Conservation (phyloP, 1,284 basidiomycete genomes). For the Ganoderma multipileum region DNA sequence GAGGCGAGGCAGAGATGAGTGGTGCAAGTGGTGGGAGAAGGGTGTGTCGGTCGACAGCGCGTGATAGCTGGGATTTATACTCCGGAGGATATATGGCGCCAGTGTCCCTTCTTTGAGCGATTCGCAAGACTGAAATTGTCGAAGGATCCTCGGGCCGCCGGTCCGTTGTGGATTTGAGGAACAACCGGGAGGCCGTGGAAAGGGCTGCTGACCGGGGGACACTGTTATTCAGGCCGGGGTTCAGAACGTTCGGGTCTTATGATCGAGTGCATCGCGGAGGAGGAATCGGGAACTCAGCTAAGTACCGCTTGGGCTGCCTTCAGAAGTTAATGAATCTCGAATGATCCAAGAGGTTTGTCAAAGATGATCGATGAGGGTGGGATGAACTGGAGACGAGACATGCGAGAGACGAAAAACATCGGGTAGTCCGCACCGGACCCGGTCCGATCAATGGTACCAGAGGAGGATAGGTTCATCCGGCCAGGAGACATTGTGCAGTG, state of each 20-base stretch:
- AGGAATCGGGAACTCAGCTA: neutral
- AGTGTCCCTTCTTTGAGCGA: neutral
- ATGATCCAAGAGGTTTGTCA: neutral
- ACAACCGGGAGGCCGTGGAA: constrained; percentile 11
- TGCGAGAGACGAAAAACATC: neutral
- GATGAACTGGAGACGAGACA: neutral
- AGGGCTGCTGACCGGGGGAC: neutral
- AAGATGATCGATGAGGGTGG: neutral
- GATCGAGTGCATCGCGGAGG: neutral
- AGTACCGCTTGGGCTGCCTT: neutral
- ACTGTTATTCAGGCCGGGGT: neutral
- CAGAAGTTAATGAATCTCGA: neutral
- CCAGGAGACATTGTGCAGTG: neutral
- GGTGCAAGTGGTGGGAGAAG: constrained; percentile 12
- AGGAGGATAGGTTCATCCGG: neutral
- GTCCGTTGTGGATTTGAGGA: constrained; percentile 8
- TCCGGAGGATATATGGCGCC: neutral
- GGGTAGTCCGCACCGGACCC: neutral
- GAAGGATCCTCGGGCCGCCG: neutral
- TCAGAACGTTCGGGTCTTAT: neutral
- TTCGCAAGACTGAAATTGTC: neutral
- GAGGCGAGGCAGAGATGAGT: neutral
- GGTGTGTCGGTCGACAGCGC: constrained; percentile 18
- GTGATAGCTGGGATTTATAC: constrained; percentile 8
- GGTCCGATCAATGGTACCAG: neutral